Percentiles rank a stretch among this genome's conserved stretches.
phyloP scores from a whole-genome alignment of 176 grass and related monocot genomes.

The Bromus sterilis region DNA sequence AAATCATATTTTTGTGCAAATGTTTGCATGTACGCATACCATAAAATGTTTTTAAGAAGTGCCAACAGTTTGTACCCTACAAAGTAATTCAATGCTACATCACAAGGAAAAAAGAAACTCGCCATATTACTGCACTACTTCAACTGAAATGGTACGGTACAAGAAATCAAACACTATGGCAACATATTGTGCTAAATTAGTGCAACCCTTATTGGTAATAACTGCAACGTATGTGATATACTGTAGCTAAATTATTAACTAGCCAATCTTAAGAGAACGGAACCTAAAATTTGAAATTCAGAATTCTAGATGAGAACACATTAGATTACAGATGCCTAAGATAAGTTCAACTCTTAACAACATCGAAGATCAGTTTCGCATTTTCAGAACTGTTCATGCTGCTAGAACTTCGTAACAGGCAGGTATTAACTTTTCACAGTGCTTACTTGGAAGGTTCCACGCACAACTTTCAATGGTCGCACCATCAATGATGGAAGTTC shows the following conservation, averaged over 20 bases:
- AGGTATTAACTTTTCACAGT: neutral
- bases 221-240: neutral
- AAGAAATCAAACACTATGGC: neutral
- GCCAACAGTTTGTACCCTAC: neutral
- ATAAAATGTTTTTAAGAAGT: neutral
- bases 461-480: constrained; percentile 86
- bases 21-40: neutral
- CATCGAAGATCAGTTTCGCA: neutral
- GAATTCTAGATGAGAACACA: neutral
- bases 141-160: neutral
- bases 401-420: constrained; percentile 3
- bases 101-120: neutral
- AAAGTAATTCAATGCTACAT: neutral
- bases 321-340: neutral
- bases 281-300: neutral
- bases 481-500: constrained; percentile 94
- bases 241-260: neutral
- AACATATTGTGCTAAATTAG: neutral
- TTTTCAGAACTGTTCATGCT: neutral
- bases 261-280: neutral
- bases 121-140: neutral
- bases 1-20: neutral
- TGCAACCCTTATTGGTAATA: neutral
- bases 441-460: constrained; percentile 92
- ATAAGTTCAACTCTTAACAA: neutral